phyloP scores from a whole-genome alignment of 352 stramenopile genomes.

The Globisporangium carolinianum region DNA sequence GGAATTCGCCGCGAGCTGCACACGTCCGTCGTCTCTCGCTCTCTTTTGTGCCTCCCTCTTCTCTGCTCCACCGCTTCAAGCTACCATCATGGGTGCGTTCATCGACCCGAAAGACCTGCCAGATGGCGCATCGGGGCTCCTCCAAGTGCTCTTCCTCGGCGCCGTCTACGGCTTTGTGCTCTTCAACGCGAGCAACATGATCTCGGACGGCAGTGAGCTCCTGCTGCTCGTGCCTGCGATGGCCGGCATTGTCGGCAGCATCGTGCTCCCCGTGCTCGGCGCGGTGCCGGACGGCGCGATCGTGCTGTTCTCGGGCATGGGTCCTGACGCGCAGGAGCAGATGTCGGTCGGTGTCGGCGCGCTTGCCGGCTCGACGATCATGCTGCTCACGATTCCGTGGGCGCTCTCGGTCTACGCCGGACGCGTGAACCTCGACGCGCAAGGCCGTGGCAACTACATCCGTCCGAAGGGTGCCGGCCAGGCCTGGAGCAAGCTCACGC shows the following conservation, averaged over 20 bases:
- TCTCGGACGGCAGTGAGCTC: conserved; percentile 97
- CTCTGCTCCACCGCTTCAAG: conserved; percentile 4
- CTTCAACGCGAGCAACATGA: conserved; percentile 95
- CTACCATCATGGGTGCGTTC: conserved; percentile 33
- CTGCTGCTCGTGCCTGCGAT: conserved; percentile 94
- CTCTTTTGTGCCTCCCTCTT: background rate
- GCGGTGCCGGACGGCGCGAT: conserved; percentile 97
- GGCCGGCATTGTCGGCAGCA: conserved; percentile 93
- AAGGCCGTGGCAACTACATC: conserved; percentile 82
- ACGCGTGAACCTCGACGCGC: conserved; percentile 91
- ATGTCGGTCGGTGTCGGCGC: conserved; percentile 96
- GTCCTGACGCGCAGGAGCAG: conserved; percentile 92
- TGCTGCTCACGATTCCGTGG: conserved; percentile 98
- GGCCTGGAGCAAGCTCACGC: conserved; percentile 81
- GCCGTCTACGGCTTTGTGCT: conserved; percentile 96
- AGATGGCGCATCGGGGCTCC: conserved; percentile 63
- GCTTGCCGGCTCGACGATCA: conserved; percentile 98
- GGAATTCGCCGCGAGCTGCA: conserved; percentile 8
- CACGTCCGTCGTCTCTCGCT: background rate
- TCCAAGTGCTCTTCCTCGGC: conserved; percentile 93
- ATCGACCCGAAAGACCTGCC: conserved; percentile 86
- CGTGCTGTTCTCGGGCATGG: conserved; percentile 95
- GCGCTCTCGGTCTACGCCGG: conserved; percentile 90
- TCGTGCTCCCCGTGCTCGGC: conserved; percentile 95
- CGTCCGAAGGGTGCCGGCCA: conserved; percentile 62